Percentiles rank a stretch among this genome's conserved stretches.
Conservation (phyloP, 805 yeast genomes). For the Kluyveromyces aestuarii region DNA sequence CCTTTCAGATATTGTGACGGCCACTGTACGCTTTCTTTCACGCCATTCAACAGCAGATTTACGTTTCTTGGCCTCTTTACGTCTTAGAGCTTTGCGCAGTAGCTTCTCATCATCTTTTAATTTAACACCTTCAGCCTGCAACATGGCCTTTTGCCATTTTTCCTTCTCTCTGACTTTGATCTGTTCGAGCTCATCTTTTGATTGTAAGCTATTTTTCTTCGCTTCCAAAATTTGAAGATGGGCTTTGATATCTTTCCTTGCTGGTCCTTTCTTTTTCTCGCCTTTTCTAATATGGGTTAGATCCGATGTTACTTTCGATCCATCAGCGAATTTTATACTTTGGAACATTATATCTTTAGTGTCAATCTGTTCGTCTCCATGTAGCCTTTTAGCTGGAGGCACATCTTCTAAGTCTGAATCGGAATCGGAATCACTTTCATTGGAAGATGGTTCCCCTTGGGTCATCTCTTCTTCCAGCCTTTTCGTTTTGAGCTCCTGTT, state of each 20-base stretch:
- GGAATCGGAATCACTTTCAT: slow-evolving; percentile 28
- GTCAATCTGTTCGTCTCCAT: slow-evolving; percentile 27
- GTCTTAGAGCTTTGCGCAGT: slow-evolving; percentile 75
- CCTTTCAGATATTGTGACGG: slow-evolving; percentile 62
- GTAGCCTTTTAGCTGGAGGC: slow-evolving; percentile 18
- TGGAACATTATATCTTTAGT: slow-evolving; percentile 58
- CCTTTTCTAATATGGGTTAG: slow-evolving; percentile 46
- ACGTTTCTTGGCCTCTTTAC: slow-evolving; percentile 73
- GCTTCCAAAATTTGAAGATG: slow-evolving; percentile 70
- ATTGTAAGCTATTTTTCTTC: slow-evolving; percentile 54
- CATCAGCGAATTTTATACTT: slow-evolving; percentile 75
- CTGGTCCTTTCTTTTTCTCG: slow-evolving; percentile 59
- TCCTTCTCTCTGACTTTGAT: slow-evolving; percentile 55
- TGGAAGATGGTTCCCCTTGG: slow-evolving; percentile 29
- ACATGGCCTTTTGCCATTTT: slow-evolving; percentile 76
- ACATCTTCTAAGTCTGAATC: slow-evolving; percentile 19
- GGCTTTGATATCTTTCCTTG: slow-evolving; percentile 73
- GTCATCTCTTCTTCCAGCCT: slow-evolving; percentile 32
- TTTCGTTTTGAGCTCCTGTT: slow-evolving; percentile 27
- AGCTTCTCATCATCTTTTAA: slow-evolving; percentile 84
- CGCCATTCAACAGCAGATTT: slow-evolving; percentile 88
- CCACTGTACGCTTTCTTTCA: slow-evolving; percentile 76
- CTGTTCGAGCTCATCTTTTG: slow-evolving; percentile 54
- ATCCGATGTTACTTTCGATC: slow-evolving; percentile 71
- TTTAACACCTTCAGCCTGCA: slow-evolving; percentile 83